A percentile compares a stretch with the other conserved stretches of the same genome.
These are phyloP conservation scores for Mycena albidolilacea DNA, from an alignment of 768 basidiomycete genomes.

Conservation along the genomic window DNA sequence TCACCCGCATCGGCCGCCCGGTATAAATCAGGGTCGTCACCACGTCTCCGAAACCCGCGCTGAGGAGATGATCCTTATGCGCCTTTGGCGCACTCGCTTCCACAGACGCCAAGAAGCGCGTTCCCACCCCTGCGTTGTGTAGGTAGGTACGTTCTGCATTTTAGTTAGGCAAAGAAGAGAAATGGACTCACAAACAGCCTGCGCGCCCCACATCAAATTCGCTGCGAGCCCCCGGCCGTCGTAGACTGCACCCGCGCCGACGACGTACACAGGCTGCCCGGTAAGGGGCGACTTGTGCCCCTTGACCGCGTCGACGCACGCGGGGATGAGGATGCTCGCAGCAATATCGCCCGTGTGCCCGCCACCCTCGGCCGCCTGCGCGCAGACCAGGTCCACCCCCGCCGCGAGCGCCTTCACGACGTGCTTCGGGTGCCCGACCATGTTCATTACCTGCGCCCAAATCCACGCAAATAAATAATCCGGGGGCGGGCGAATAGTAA, in stretches of 20 bases:
- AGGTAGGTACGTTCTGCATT: background rate
- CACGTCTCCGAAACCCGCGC: slow-evolving; percentile 82
- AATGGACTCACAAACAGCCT: slow-evolving; percentile 81
- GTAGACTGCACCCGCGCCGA: slow-evolving; percentile 94
- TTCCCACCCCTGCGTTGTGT: slow-evolving; percentile 77
- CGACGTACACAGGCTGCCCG: slow-evolving; percentile 86
- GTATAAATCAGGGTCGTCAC: slow-evolving; percentile 91
- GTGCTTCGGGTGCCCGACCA: slow-evolving; percentile 97
- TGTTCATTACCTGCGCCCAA: slow-evolving; percentile 59
- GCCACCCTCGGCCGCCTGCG: slow-evolving; percentile 94
- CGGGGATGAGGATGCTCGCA: slow-evolving; percentile 90
- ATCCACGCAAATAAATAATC: background rate
- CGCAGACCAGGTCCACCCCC: slow-evolving; percentile 94
- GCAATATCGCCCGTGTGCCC: slow-evolving; percentile 91
- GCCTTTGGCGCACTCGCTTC: slow-evolving; percentile 88
- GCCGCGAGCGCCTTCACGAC: slow-evolving; percentile 84
- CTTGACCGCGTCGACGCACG: slow-evolving; percentile 88
- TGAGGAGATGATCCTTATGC: slow-evolving; percentile 85
- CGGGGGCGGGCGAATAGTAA: background rate
- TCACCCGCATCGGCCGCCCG: slow-evolving; percentile 89
- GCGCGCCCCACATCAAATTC: slow-evolving; percentile 90
- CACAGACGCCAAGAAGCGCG: slow-evolving; percentile 85
- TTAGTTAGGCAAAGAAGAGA: background rate
- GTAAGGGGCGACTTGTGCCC: slow-evolving; percentile 85
- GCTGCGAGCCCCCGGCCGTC: slow-evolving; percentile 92